A percentile compares a stretch with the other conserved stretches of the same genome.
Evolutionary conservation across 1,284 basidiomycete species (phyloP).

Genomic region (Boletus sp.): DNA sequence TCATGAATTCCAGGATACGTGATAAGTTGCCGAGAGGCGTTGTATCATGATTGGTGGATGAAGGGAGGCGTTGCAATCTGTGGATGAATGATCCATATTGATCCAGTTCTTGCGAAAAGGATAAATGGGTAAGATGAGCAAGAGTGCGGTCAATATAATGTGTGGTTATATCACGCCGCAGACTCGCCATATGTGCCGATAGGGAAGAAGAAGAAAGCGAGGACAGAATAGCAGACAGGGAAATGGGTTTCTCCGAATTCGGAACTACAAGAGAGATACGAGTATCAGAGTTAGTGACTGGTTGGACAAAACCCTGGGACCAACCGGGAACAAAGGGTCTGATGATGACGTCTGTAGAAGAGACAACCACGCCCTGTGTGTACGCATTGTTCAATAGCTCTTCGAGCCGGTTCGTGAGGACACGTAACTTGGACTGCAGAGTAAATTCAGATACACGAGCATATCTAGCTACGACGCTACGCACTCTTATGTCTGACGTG

Average conservation of each 20-base stretch:
- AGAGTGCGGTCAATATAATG: conserved; percentile 59
- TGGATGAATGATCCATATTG: conserved; percentile 25
- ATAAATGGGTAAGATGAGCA: conserved; percentile 46
- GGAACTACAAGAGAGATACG: conserved; percentile 42
- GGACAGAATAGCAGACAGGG: conserved; percentile 52
- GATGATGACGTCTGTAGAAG: conserved; percentile 47
- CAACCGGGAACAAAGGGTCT: conserved; percentile 55
- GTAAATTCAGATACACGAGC: conserved; percentile 4
- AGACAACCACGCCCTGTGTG: conserved; percentile 50
- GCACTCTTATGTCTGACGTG: conserved; percentile 56
- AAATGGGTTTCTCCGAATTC: conserved; percentile 47
- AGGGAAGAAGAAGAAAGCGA: conserved; percentile 57
- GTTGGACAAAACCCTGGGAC: conserved; percentile 11
- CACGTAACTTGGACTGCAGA: conserved; percentile 49
- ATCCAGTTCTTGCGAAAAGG: conserved; percentile 37
- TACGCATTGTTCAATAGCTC: conserved; percentile 72
- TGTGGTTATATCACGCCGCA: conserved; percentile 61
- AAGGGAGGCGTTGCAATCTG: conserved; percentile 45
- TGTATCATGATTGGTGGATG: conserved; percentile 41
- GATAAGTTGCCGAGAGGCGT: conserved; percentile 49
- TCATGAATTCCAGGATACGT: conserved; percentile 52
- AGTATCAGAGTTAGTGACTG: background rate
- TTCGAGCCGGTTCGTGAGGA: conserved; percentile 55
- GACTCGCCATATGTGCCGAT: conserved; percentile 49
- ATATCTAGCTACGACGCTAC: conserved; percentile 13